Evolutionary conservation across 306 rosid species (phyloP).

Genomic region (Dryas alaskensis): DNA sequence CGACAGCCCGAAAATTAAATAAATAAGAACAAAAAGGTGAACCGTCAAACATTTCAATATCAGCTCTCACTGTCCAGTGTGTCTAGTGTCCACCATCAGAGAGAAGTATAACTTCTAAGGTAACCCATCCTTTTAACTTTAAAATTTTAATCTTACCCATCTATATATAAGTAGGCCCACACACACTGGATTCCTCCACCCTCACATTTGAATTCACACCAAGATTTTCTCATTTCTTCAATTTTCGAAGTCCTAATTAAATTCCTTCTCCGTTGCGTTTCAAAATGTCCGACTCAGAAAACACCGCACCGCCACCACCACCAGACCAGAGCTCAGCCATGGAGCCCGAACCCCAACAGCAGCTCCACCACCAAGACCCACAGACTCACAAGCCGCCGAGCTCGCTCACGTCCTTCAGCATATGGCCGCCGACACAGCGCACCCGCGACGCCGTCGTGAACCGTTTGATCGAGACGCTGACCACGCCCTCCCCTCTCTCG

Average conservation of each 20-base stretch:
- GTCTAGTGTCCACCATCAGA: neutral
- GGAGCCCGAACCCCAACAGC: slow-evolving; percentile 19
- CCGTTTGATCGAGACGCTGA: slow-evolving; percentile 77
- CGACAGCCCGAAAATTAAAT: neutral
- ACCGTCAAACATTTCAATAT: slow-evolving; percentile 7
- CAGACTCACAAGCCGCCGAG: slow-evolving; percentile 24
- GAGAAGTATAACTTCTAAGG: slow-evolving; percentile 32
- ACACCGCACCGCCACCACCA: neutral
- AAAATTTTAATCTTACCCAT: neutral
- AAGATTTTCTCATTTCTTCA: neutral
- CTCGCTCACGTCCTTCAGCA: slow-evolving; percentile 52
- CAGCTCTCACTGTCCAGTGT: slow-evolving; percentile 8
- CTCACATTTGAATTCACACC: neutral
- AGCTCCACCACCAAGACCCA: neutral
- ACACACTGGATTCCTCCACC: neutral
- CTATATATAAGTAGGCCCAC: neutral
- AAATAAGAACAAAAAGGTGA: slow-evolving; percentile 1
- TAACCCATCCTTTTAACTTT: slow-evolving; percentile 11
- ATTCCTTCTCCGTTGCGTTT: neutral
- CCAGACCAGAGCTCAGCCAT: slow-evolving; percentile 23
- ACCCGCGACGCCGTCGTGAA: slow-evolving; percentile 85
- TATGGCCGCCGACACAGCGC: slow-evolving; percentile 95
- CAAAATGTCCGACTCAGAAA: slow-evolving; percentile 48
- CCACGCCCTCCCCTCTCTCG: slow-evolving; percentile 81
- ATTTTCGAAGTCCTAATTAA: neutral